Evolutionary conservation across 352 stramenopile genomes (phyloP), one percentile per base, ranked within the genome.

Genomic region (Phytophthora cactorum): DNA sequence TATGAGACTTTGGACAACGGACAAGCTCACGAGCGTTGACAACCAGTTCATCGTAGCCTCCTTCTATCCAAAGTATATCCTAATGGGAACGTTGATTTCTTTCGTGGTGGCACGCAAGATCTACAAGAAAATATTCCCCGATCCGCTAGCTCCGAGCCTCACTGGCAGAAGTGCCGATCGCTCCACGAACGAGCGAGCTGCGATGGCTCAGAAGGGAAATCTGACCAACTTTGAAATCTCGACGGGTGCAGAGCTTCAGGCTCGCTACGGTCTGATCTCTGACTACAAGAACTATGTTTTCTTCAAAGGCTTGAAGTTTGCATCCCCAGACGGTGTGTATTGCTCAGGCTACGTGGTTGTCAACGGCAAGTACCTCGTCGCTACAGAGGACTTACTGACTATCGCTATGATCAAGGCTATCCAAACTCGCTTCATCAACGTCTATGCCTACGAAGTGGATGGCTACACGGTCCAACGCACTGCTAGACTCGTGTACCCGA

Each of bases 251-350:
- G 68, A 77, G 29, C 34, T 79, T 28, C 65, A 72, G 34, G 61
- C 70, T 46, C 65, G 71, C 36, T 70, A 76, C 22, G 78, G 78
- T 6, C 49, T 86, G 6, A 68, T 86, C 32, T 86, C 64, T 0
- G 65, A 79, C 17, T 86, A 79, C 52, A 74, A 79, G 49, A 81
- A 83, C 49, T 81, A 77, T 56, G 62, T 77, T 0, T 78, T 77
- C 52, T 79, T 82, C 43, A 80, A 82, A 38, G 77, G 78, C 5
- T 55, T 83, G 6, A 81, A 83, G 63, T 83, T 78, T 55, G 75
- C 75, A 10, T 78, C 68, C 1, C 63, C 72, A 1, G 75, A 81
- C n/a, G 77, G 74, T 25, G 77, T 82, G 25, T 85, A 78, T 54
- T 77, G 70, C 65, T 78, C 63, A 0, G 77, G 73, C 12, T 84